Percentiles rank a stretch among this genome's conserved stretches.
Evolutionary conservation across 768 basidiomycete species (phyloP).

Genomic region (Imleria badia): DNA sequence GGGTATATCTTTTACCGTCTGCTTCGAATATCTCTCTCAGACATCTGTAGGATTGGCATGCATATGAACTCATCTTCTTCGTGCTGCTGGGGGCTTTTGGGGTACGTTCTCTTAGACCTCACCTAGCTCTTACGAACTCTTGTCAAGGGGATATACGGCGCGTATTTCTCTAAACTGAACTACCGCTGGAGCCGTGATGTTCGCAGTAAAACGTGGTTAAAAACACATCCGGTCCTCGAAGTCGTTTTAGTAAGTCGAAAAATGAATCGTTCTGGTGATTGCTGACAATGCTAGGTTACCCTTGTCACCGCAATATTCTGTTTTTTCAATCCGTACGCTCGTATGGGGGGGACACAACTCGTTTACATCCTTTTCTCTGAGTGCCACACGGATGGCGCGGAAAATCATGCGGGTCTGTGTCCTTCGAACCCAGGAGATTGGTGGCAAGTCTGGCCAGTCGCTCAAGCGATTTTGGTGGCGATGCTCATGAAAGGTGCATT

Average conservation of each 20-base stretch:
- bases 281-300: conserved; percentile 57
- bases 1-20: conserved; percentile 39
- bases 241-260: conserved; percentile 65
- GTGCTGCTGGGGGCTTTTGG: conserved; percentile 87
- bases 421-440: conserved; percentile 58
- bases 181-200: conserved; percentile 84
- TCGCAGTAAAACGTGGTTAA: conserved; percentile 80
- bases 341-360: conserved; percentile 94
- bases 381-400: conserved; percentile 59
- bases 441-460: conserved; percentile 58
- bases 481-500: conserved; percentile 79
- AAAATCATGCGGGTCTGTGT: conserved; percentile 69
- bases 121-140: conserved; percentile 6
- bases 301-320: conserved; percentile 72
- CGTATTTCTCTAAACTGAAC: conserved; percentile 89
- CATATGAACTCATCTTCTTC: conserved; percentile 84
- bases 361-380: conserved; percentile 91
- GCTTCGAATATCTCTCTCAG: not conserved
- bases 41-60: conserved; percentile 81
- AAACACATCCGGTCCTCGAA: conserved; percentile 75
- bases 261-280: not conserved
- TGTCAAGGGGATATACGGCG: conserved; percentile 86
- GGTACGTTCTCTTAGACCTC: conserved; percentile 41
- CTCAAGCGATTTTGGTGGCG: conserved; percentile 66
- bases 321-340: conserved; percentile 86